A percentile compares a stretch with the other conserved stretches of the same genome.
Evolutionary conservation across 495 filamentous ascomycete species (phyloP).

Genomic region (Pseudoneurospora amorphoporcata): DNA sequence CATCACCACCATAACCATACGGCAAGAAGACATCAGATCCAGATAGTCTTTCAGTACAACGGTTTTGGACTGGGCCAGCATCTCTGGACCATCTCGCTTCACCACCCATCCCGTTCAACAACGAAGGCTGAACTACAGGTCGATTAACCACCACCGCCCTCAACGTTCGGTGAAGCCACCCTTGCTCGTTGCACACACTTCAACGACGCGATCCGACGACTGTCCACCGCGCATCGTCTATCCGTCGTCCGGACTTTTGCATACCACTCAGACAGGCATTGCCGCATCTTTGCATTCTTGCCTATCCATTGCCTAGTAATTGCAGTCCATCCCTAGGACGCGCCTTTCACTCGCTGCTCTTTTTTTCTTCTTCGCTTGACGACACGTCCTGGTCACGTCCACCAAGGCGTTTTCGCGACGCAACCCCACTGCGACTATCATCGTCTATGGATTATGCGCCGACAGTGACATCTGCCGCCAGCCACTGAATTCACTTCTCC

Average conservation of each 20-base stretch:
- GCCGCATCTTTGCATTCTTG: background rate
- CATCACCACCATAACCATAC: background rate
- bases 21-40: background rate
- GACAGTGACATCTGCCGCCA: constrained; percentile 7
- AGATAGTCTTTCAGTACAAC: background rate
- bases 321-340: background rate
- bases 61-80: background rate
- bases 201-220: constrained; percentile 6
- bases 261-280: background rate
- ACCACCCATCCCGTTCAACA: background rate
- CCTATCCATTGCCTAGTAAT: background rate
- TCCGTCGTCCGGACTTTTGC: background rate
- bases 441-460: constrained; percentile 31
- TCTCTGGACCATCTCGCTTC: background rate
- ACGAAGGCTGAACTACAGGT: constrained; percentile 9
- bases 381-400: background rate
- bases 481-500: constrained; percentile 11
- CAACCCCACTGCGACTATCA: constrained; percentile 10
- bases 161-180: background rate
- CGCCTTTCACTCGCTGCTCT: background rate
- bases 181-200: background rate
- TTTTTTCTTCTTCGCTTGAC: background rate
- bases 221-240: constrained; percentile 7
- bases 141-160: background rate
- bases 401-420: constrained; percentile 5